These are phyloP conservation scores for Bidens hawaiensis DNA, from an alignment of 140 eudicot genomes.

Conservation along the genomic window DNA sequence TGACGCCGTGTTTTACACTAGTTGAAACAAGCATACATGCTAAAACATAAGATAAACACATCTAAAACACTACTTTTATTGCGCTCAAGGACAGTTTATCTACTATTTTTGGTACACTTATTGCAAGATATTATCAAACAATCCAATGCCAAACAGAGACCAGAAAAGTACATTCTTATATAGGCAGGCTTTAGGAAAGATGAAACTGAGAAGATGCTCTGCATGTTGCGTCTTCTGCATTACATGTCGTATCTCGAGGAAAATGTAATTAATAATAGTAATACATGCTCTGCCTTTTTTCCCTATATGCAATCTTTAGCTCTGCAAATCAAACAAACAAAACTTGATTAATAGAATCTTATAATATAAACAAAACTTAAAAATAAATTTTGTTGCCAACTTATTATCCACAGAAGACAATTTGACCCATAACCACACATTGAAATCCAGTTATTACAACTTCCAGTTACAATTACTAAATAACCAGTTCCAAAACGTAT, in stretches of 20 bases:
- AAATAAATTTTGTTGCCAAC: neutral
- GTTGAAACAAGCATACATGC: neutral
- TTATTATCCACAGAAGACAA: neutral
- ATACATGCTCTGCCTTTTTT: neutral
- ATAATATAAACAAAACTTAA: no score
- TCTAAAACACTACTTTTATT: neutral
- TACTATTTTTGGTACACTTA: conserved; percentile 3
- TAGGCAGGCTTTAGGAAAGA: neutral
- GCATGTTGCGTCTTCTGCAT: conserved; percentile 23
- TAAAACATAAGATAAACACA: neutral
- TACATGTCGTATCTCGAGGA: conserved; percentile 8
- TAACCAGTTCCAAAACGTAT: neutral
- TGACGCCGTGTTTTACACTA: neutral
- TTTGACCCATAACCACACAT: neutral
- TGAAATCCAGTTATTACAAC: neutral
- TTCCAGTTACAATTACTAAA: neutral
- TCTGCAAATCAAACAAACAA: conserved; percentile 7
- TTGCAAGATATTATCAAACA: conserved; percentile 10
- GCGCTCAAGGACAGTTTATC: neutral
- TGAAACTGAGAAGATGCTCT: conserved; percentile 5
- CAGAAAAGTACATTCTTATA: neutral
- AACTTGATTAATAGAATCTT: neutral
- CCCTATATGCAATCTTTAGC: conserved; percentile 6
- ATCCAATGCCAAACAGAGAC: conserved; percentile 7
- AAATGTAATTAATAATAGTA: neutral